phyloP scores from a whole-genome alignment of 148 eudicot genomes.

The Camellia japonica region DNA sequence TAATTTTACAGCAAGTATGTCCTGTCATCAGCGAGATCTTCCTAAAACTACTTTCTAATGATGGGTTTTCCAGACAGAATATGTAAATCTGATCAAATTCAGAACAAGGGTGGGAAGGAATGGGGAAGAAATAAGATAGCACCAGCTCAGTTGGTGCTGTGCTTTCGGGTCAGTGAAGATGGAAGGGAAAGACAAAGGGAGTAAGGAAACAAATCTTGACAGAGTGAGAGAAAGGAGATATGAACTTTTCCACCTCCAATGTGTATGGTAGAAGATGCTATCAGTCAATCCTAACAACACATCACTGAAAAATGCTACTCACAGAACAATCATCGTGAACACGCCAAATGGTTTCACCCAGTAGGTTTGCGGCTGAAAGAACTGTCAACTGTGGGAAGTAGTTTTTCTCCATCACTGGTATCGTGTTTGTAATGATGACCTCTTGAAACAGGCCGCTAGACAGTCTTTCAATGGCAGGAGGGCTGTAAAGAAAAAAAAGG shows the following conservation, averaged over 20 bases:
- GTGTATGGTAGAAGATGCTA: background rate
- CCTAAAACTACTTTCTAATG: too few relatives aligned
- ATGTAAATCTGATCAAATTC: too few relatives aligned
- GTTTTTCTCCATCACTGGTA: constrained; percentile 51
- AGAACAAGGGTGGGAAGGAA: too few relatives aligned
- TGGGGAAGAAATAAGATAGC: too few relatives aligned
- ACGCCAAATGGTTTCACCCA: constrained; percentile 79
- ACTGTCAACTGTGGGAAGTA: constrained; percentile 71
- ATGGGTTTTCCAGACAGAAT: too few relatives aligned
- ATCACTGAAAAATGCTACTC: constrained; percentile 70
- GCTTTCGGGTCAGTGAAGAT: background rate
- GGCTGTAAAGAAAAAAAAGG: constrained; percentile 33
- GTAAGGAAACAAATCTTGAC: constrained; percentile 10
- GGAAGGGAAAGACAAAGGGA: background rate
- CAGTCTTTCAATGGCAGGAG: constrained; percentile 69
- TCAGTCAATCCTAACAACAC: background rate
- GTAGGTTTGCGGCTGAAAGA: constrained; percentile 59
- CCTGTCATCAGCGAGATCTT: too few relatives aligned
- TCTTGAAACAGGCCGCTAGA: constrained; percentile 72
- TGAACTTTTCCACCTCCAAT: constrained; percentile 11
- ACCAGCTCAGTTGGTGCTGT: too few relatives aligned
- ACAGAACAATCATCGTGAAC: constrained; percentile 65
- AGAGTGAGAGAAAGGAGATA: background rate
- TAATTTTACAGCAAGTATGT: too few relatives aligned
- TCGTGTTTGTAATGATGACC: constrained; percentile 64